Conservation (phyloP, 1,284 basidiomycete genomes). For the Wolfiporia cocos region DNA sequence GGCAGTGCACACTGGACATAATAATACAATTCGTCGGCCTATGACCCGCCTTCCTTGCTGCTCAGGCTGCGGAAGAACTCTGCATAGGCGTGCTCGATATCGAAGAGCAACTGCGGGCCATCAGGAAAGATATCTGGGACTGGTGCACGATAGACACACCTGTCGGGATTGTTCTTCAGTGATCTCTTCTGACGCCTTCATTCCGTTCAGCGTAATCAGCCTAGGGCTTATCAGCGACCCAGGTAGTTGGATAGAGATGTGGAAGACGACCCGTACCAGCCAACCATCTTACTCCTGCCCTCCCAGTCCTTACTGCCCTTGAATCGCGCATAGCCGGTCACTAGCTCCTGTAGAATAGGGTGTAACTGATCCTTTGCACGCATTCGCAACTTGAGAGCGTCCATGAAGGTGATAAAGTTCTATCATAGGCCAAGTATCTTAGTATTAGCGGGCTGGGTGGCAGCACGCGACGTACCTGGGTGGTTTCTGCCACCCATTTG, state of each 20-base stretch:
- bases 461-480: slow-evolving; percentile 56
- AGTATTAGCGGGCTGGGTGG: not conserved
- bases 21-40: too few species aligned
- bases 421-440: slow-evolving; percentile 31
- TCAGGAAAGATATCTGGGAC: not conserved
- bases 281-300: slow-evolving; percentile 87
- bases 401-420: slow-evolving; percentile 99
- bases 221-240: slow-evolving; percentile 34
- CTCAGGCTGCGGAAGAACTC: slow-evolving; percentile 91
- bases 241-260: not conserved
- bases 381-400: slow-evolving; percentile 88
- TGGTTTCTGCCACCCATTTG: slow-evolving; percentile 98
- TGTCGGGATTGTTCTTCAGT: slow-evolving; percentile 94
- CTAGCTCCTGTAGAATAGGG: slow-evolving; percentile 90
- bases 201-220: slow-evolving; percentile 94
- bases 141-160: slow-evolving; percentile 32
- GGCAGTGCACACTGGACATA: too few species aligned
- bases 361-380: slow-evolving; percentile 97
- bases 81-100: slow-evolving; percentile 94
- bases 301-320: slow-evolving; percentile 94
- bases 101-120: slow-evolving; percentile 75
- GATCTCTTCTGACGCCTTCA: slow-evolving; percentile 96
- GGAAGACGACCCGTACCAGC: slow-evolving; percentile 59
- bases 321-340: slow-evolving; percentile 88
- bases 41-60: slow-evolving; percentile 27